Percentiles rank a stretch among this genome's conserved stretches.
Evolutionary conservation across 768 basidiomycete genomes (phyloP).

Genomic region (Royoungia palumana): DNA sequence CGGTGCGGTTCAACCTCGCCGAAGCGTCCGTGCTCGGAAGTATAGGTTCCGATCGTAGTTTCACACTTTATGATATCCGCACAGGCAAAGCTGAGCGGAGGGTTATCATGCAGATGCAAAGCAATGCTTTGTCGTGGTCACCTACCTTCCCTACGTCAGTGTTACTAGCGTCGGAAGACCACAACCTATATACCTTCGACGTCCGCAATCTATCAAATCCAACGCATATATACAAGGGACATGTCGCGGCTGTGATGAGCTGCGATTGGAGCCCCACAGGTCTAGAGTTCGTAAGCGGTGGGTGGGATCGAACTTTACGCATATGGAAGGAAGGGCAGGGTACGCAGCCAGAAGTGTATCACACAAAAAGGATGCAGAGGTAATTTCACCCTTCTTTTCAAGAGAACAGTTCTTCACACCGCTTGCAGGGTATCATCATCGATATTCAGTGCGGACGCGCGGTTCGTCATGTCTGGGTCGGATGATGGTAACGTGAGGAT

Average conservation of each 20-base stretch:
- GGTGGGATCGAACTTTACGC: constrained; percentile 92
- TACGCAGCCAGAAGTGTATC: constrained; percentile 83
- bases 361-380: constrained; percentile 99
- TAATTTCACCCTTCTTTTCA: constrained; percentile 26
- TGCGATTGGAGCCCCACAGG: constrained; percentile 99
- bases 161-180: constrained; percentile 96
- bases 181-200: constrained; percentile 98
- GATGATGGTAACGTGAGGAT: constrained; percentile 94
- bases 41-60: constrained; percentile 91
- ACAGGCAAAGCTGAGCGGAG: constrained; percentile 94
- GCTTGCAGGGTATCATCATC: constrained; percentile 76
- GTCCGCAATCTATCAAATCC: constrained; percentile 79
- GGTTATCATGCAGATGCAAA: constrained; percentile 91
- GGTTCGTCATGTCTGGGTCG: constrained; percentile 87
- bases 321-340: constrained; percentile 91
- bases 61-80: constrained; percentile 93
- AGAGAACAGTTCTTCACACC: background rate
- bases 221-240: constrained; percentile 93
- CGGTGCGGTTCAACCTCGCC: constrained; percentile 89
- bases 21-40: constrained; percentile 95
- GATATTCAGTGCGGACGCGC: constrained; percentile 83
- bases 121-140: constrained; percentile 91
- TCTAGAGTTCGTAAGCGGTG: constrained; percentile 91
- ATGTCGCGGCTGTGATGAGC: constrained; percentile 94
- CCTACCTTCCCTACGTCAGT: constrained; percentile 91